A percentile compares a stretch with the other conserved stretches of the same genome.
Evolutionary conservation across 148 eudicot species (phyloP).

Genomic region (Rheum nobile): DNA sequence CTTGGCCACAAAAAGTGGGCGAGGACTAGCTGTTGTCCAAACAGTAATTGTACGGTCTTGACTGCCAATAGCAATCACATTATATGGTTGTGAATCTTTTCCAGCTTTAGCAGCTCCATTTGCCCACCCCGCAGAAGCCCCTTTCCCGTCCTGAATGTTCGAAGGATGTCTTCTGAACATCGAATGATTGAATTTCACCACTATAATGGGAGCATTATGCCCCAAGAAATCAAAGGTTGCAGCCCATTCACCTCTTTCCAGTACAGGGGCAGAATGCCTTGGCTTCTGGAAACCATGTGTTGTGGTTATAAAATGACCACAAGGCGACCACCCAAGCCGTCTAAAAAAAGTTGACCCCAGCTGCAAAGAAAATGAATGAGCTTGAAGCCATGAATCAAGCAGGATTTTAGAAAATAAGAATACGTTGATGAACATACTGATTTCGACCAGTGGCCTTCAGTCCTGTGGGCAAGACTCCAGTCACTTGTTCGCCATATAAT

Average conservation of each 20-base stretch:
- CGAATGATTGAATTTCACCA: constrained; percentile 89
- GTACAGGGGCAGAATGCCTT: constrained; percentile 95
- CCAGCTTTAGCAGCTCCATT: constrained; percentile 73
- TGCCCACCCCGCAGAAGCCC: constrained; percentile 62
- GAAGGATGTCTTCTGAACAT: constrained; percentile 64
- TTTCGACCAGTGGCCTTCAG: constrained; percentile 98
- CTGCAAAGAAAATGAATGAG: constrained; percentile 31
- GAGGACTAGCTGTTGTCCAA: constrained; percentile 98
- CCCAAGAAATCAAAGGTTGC: constrained; percentile 98
- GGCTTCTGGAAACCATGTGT: constrained; percentile 99
- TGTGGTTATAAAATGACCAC: constrained; percentile 95
- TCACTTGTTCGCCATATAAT: constrained; percentile 95
- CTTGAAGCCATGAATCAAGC: constrained; percentile 11
- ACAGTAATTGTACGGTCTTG: constrained; percentile 98
- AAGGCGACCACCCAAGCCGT: constrained; percentile 98
- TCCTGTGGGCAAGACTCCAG: constrained; percentile 96
- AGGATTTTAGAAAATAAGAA: neutral
- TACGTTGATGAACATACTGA: constrained; percentile 44
- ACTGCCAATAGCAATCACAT: constrained; percentile 94
- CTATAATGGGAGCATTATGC: constrained; percentile 94
- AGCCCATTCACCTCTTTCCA: constrained; percentile 98
- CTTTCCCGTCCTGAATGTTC: constrained; percentile 45
- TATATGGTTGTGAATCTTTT: constrained; percentile 78
- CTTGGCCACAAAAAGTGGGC: constrained; percentile 96
- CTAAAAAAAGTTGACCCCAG: constrained; percentile 98